phyloP scores from a whole-genome alignment of 345 rosid genomes.

The Pugionium dolabratum region DNA sequence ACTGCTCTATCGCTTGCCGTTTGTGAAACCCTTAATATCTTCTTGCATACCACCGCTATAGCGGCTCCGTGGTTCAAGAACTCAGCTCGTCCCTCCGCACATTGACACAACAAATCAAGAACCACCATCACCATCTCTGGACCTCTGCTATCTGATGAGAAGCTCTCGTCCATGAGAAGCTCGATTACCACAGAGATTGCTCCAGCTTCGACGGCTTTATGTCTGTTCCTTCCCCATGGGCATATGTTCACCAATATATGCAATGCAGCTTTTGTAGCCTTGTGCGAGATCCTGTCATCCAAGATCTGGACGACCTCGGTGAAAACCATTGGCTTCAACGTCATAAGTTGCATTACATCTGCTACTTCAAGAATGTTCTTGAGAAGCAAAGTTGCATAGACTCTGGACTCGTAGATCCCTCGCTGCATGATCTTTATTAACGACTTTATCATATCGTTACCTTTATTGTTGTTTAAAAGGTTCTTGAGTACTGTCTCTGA shows the following conservation, averaged over 20 bases:
- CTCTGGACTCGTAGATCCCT: conserved; percentile 54
- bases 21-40: conserved; percentile 73
- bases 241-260: conserved; percentile 50
- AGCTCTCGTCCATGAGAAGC: conserved; percentile 58
- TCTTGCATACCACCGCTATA: conserved; percentile 71
- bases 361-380: conserved; percentile 53
- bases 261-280: conserved; percentile 68
- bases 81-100: conserved; percentile 84
- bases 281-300: conserved; percentile 59
- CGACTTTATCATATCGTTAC: conserved; percentile 47
- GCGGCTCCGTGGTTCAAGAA: conserved; percentile 65
- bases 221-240: conserved; percentile 75
- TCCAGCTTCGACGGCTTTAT: conserved; percentile 65
- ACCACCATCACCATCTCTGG: conserved; percentile 56
- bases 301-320: conserved; percentile 53
- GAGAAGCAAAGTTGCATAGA: conserved; percentile 46
- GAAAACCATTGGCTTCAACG: conserved; percentile 46
- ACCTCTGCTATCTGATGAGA: conserved; percentile 48
- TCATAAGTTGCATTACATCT: conserved; percentile 57
- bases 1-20: conserved; percentile 66
- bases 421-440: conserved; percentile 58
- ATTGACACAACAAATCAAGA: conserved; percentile 59
- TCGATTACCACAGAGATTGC: conserved; percentile 57
- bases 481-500: conserved; percentile 64
- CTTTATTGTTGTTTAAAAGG: conserved; percentile 51